Conservation (phyloP, 2,329 filamentous ascomycete genomes). For the Colletotrichum cuscutae region DNA sequence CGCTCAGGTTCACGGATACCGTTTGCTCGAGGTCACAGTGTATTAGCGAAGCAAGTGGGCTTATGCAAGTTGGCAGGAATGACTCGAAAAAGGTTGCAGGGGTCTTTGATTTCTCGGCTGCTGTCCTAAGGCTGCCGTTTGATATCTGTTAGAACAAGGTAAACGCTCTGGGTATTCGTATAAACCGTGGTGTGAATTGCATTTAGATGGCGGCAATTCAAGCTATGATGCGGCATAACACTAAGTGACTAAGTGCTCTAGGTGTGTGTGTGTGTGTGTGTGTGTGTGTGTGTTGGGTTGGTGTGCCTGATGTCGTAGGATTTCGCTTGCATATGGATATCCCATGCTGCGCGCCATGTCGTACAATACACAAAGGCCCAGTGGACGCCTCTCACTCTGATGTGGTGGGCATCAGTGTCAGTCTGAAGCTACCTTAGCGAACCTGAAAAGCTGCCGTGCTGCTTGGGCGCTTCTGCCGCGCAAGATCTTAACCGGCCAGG, state of each 20-base stretch:
- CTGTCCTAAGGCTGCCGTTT: conserved; percentile 4
- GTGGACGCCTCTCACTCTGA: conserved; percentile 7
- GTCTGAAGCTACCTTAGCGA: not conserved
- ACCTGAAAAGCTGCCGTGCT: not conserved
- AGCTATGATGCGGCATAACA: conserved; percentile 2
- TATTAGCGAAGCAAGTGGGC: not conserved
- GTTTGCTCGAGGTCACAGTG: not conserved
- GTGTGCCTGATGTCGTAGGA: conserved; percentile 21
- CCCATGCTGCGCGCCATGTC: conserved; percentile 5
- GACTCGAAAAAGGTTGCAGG: conserved; percentile 22
- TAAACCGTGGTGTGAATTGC: not conserved
- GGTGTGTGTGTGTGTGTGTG: not conserved
- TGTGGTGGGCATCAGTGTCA: not conserved
- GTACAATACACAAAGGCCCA: conserved; percentile 7
- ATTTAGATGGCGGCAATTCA: not conserved
- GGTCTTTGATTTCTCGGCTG: conserved; percentile 13
- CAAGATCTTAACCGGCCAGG: conserved; percentile 10
- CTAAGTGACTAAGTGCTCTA: not conserved
- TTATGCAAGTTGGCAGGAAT: conserved; percentile 19
- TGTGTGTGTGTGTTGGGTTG: not conserved
- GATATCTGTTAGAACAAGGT: not conserved
- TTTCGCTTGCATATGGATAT: not conserved
- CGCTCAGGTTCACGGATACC: not conserved
- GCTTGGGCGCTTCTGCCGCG: conserved; percentile 1
- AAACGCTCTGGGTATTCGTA: not conserved